A percentile compares a stretch with the other conserved stretches of the same genome.
These are phyloP conservation scores for Coemansia sp. DNA, from an alignment of 192 early-diverging fungal genomes.

Conservation along the genomic window DNA sequence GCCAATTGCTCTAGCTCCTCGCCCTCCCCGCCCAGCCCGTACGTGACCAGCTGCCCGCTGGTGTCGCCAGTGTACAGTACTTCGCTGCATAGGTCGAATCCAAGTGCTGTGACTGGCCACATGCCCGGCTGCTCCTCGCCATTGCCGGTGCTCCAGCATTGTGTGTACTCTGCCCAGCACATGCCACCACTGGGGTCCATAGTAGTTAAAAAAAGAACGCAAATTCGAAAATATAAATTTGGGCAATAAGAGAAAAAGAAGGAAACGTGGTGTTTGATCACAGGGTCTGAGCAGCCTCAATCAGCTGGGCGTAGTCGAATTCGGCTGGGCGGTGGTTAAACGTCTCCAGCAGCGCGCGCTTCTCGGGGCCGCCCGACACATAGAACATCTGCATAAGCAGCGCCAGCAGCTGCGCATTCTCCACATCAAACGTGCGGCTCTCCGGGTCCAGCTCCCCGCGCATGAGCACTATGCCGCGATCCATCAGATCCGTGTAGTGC, in stretches of 20 bases:
- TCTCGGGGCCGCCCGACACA: constrained; percentile 66
- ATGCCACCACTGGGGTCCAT: constrained; percentile 1
- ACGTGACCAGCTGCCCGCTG: constrained; percentile 71
- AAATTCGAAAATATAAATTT: not conserved
- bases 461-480: constrained; percentile 90
- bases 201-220: not conserved
- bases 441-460: constrained; percentile 68
- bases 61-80: constrained; percentile 85
- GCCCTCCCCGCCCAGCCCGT: constrained; percentile 36
- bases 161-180: constrained; percentile 41
- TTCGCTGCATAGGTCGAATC: constrained; percentile 70
- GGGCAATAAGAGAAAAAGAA: not conserved
- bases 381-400: constrained; percentile 87
- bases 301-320: constrained; percentile 69
- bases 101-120: constrained; percentile 19
- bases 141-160: constrained; percentile 19
- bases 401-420: constrained; percentile 77
- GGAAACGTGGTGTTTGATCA: not conserved
- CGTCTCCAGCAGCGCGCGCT: constrained; percentile 65
- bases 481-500: constrained; percentile 81
- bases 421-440: constrained; percentile 55
- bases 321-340: constrained; percentile 75
- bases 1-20: constrained; percentile 68
- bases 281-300: constrained; percentile 55
- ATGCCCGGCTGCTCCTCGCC: not conserved